Evolutionary conservation across 306 rosid species (phyloP), one percentile per base, ranked within the genome.

Genomic region (Canavalia gladiata): DNA sequence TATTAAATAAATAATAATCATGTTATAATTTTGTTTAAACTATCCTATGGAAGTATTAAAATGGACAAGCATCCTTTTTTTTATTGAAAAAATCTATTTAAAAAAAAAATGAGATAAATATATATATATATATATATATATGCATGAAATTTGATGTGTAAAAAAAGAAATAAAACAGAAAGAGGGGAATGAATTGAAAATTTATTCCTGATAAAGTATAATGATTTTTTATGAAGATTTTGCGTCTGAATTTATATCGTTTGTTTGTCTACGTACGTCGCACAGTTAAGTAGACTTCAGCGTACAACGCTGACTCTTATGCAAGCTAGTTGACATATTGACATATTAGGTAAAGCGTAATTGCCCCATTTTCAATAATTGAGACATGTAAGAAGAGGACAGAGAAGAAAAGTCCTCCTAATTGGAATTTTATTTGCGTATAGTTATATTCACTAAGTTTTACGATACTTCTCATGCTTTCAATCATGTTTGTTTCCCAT

Each of bases 301-400:
- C 31, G 33, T 6, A 50, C 62, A 62, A 49, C 35, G 51, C 34
- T 49, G 72, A 76, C 63, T 63, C 63, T 76, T 18, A 3, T 0
- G 28, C 30, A 49, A 33, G 12, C 35, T 50, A 28, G 18, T 77
- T 66, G 12, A 3, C 39, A 33, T 1, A 12, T 51, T 64, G 73
- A 50, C 64, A 33, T 4, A 33, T 18, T 64, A 50, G 9, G 81
- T 37, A 25, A 65, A 47, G 1, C 46, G 35, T 45, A 18, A 52
- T 55, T 55, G 72, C 72, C 50, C 68, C 49, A 47, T 46, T 62
- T 46, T 76, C 28, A 76, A 54, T 25, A 47, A 47, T 46, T 2
- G 2, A 30, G 29, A 18, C 49, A 1, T 6, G 41, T 25, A 57
- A 57, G 12, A 29, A 9, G 69, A 29, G 69, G 4, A 30, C 56